Evolutionary conservation across 73 alveolate genomes (phyloP), one percentile per base, ranked within the genome.

Genomic region (Tetrahymena elliotti): DNA sequence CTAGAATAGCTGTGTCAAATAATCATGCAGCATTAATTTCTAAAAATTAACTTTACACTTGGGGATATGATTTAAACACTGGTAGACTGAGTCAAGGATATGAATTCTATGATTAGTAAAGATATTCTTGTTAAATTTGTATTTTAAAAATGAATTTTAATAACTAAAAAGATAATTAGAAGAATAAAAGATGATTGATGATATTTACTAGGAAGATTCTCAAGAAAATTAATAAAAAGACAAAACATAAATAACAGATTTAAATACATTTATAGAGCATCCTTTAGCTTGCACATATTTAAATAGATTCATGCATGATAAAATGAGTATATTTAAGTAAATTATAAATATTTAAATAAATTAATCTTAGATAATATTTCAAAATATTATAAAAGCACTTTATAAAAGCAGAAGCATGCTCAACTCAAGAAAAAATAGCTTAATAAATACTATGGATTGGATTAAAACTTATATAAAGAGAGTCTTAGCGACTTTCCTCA

Each of bases 31-130:
- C 83, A 13, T 84, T 93, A 53, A 37, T 94, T 34, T 68, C 96
- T 11, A 93, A 88, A 84, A 94, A 41, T 53, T n/a, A 94, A 35
- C 83, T 94, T 22, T 94, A 68, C 82, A 68, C 96, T 15, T 94
- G 96, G 96, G 96, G 96, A 22, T 94, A 33, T 88, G 96, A 94
- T 94, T 93, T 94, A 39, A 94, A 84, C 83, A 94, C 96, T 33
- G 96, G 96, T 7, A 83, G 96, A 41, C 93, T 94, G n/a, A 94
- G 96, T 35, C 34, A 84, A 34, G 96, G 96, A 27, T 94, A 94
- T 84, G 96, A 94, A 53, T 94, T 94, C 88, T 68, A 68, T 24
- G 88, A 68, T 24, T 31, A 68, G 88, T 68, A 68, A 68, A 8
- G 27, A 68, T 7, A 68, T 24, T 24, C 20, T 24, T 31, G 3